Evolutionary conservation across 2,329 filamentous ascomycete species (phyloP).

Genomic region (Neurospora crassa): DNA sequence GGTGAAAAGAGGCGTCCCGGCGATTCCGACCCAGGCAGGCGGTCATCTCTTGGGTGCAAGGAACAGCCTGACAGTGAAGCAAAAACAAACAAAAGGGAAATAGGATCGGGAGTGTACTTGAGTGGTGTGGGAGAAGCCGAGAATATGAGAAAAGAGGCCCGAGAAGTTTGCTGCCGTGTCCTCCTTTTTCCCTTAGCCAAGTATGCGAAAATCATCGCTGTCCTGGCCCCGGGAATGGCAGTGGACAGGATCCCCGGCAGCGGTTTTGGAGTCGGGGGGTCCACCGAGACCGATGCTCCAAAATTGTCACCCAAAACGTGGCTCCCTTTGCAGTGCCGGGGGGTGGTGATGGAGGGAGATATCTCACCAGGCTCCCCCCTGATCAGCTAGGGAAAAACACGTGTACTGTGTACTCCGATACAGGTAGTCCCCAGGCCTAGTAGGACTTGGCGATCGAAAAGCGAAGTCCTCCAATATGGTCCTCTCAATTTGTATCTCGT

Average conservation of each 20-base stretch:
- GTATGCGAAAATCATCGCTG: constrained; percentile 8
- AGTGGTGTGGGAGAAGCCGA: constrained; percentile 2
- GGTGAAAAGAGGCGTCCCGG: constrained; percentile 5
- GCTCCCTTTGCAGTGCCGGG: background rate
- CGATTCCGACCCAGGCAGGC: constrained; percentile 4
- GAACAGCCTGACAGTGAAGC: constrained; percentile 8
- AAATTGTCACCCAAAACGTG: background rate
- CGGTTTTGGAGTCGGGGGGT: constrained; percentile 1
- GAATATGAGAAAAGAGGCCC: constrained; percentile 5
- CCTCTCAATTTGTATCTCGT: background rate
- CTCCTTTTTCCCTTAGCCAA: background rate
- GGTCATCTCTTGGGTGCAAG: constrained; percentile 9
- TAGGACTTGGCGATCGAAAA: background rate
- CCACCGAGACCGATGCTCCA: constrained; percentile 14
- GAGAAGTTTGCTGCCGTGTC: background rate
- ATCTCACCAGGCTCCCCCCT: background rate
- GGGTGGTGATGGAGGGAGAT: background rate
- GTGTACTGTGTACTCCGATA: background rate
- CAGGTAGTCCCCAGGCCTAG: background rate
- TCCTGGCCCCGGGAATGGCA: constrained; percentile 11
- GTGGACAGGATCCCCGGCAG: constrained; percentile 11
- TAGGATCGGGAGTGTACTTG: constrained; percentile 1
- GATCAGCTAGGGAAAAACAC: constrained; percentile 1
- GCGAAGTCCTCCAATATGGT: background rate
- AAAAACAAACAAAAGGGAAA: constrained; percentile 7